A percentile compares a stretch with the other conserved stretches of the same genome.
These are phyloP conservation scores for Fusarium chuoi DNA, from an alignment of 2,329 filamentous ascomycete species.

Conservation along the genomic window DNA sequence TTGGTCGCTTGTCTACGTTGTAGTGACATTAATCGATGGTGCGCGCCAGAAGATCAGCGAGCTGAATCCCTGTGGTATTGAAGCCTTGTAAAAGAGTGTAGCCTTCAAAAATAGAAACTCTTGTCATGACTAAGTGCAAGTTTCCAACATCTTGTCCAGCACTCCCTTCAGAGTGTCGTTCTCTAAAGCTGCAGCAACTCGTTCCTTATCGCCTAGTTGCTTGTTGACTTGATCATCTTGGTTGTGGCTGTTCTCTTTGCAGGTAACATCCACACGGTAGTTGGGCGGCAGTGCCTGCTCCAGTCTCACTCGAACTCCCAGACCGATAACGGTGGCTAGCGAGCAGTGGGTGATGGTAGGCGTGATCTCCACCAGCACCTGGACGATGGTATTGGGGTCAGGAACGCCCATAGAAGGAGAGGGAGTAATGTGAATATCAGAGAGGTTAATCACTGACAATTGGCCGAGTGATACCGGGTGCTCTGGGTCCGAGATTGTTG, in stretches of 20 bases:
- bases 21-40: background rate
- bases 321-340: conserved; percentile 92
- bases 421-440: conserved; percentile 81
- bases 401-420: conserved; percentile 52
- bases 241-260: conserved; percentile 95
- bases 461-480: conserved; percentile 94
- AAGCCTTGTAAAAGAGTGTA: background rate
- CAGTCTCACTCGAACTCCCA: conserved; percentile 90
- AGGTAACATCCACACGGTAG: conserved; percentile 90
- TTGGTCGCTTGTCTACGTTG: background rate
- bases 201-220: conserved; percentile 94
- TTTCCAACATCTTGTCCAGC: conserved; percentile 92
- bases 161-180: conserved; percentile 91
- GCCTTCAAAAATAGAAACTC: background rate
- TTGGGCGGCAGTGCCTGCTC: conserved; percentile 92
- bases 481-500: conserved; percentile 94
- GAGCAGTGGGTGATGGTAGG: conserved; percentile 98
- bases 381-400: conserved; percentile 68
- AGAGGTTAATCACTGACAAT: conserved; percentile 93
- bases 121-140: conserved; percentile 67
- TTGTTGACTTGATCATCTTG: conserved; percentile 97
- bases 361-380: conserved; percentile 87
- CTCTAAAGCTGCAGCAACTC: conserved; percentile 92
- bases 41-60: conserved; percentile 5
- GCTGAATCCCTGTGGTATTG: background rate